Evolutionary conservation across 2,329 filamentous ascomycete genomes (phyloP).

Genomic region (Ophiostoma australiae): DNA sequence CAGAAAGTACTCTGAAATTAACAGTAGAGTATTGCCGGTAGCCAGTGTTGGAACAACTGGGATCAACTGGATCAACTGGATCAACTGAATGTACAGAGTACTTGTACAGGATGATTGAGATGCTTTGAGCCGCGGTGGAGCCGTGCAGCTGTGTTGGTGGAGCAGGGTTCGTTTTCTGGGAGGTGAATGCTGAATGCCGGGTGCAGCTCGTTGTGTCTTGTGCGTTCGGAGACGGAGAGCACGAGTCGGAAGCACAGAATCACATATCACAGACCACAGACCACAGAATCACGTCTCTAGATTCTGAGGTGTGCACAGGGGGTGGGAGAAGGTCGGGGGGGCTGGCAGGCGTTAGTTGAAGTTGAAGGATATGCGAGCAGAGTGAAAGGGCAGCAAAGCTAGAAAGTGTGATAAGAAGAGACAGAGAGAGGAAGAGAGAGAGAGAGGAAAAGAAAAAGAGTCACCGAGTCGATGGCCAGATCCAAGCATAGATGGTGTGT

Average conservation of each 20-base stretch:
- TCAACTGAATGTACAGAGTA: neutral
- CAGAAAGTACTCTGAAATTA: neutral
- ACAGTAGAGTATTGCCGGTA: no score
- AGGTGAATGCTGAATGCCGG: conserved; percentile 7
- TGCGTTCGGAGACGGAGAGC: conserved; percentile 16
- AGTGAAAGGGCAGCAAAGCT: no score
- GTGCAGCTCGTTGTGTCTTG: conserved; percentile 8
- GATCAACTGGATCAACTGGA: neutral
- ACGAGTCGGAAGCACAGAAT: conserved; percentile 11
- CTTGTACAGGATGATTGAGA: neutral
- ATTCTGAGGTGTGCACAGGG: neutral
- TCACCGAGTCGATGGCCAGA: neutral
- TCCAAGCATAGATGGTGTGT: conserved; percentile 10
- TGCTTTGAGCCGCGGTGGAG: conserved; percentile 22
- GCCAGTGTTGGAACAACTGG: neutral
- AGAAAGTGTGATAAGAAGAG: neutral
- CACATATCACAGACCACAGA: no score
- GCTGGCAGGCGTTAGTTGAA: conserved; percentile 1
- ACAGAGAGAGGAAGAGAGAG: neutral
- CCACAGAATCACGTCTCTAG: neutral
- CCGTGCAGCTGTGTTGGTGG: conserved; percentile 14
- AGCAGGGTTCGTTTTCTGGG: conserved; percentile 19
- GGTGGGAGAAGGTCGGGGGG: neutral
- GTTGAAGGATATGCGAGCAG: neutral
- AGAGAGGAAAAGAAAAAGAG: neutral